Percentiles rank a stretch among this genome's conserved stretches.
Evolutionary conservation across 768 basidiomycete genomes (phyloP).

Genomic region (Pleurotus eryngii): DNA sequence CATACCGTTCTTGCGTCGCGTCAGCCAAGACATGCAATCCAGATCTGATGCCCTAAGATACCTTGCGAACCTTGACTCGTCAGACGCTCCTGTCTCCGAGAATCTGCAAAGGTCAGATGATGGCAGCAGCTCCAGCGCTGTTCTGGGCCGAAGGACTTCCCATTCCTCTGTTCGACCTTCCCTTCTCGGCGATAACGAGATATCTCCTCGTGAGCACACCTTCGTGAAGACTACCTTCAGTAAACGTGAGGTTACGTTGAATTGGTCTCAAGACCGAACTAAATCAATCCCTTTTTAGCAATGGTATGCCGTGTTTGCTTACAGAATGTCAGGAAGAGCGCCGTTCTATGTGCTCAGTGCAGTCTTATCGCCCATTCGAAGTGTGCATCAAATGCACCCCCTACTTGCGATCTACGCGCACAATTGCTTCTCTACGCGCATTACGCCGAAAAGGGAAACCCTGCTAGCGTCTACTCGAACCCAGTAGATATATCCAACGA

Average conservation of each 20-base stretch:
- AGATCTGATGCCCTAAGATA: slow-evolving; percentile 64
- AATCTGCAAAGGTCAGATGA: slow-evolving; percentile 30
- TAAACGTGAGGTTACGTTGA: slow-evolving; percentile 63
- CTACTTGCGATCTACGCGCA: slow-evolving; percentile 78
- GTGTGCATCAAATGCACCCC: slow-evolving; percentile 69
- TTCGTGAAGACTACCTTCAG: slow-evolving; percentile 93
- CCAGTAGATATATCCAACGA: slow-evolving; percentile 45
- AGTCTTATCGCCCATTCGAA: slow-evolving; percentile 84
- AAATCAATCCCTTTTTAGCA: slow-evolving; percentile 41
- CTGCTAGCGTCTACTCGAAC: slow-evolving; percentile 49
- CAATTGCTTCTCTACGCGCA: slow-evolving; percentile 78
- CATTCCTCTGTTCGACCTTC: slow-evolving; percentile 33
- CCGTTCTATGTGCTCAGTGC: slow-evolving; percentile 85
- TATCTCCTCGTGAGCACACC: slow-evolving; percentile 68
- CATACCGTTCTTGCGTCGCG: slow-evolving; percentile 90
- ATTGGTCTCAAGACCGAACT: slow-evolving; percentile 5
- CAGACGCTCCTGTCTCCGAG: slow-evolving; percentile 38
- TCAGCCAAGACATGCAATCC: slow-evolving; percentile 75
- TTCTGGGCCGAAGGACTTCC: slow-evolving; percentile 37
- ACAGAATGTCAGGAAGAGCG: slow-evolving; percentile 76
- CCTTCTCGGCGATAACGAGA: slow-evolving; percentile 38
- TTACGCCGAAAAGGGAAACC: slow-evolving; percentile 67
- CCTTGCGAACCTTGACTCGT: slow-evolving; percentile 43
- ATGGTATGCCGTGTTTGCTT: slow-evolving; percentile 86
- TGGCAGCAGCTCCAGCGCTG: slow-evolving; percentile 31